Base-by-base conservation (phyloP, 2,329 filamentous ascomycete species). In the Phyllosticta ampelicida region DNA sequence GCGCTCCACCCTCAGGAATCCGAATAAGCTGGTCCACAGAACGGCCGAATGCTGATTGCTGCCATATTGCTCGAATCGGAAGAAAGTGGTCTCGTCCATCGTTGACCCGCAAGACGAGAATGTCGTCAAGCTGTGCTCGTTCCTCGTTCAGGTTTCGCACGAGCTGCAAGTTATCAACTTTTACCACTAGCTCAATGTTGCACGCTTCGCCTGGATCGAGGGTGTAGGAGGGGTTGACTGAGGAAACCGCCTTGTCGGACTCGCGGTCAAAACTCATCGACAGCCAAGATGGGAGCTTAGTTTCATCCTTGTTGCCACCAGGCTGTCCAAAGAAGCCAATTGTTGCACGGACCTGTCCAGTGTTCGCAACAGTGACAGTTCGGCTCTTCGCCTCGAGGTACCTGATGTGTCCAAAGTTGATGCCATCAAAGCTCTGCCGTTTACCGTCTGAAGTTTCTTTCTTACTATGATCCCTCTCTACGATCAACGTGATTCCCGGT, bases 31-130 rank as follows among this genome's bases (percentile, higher is more conserved):
- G 91, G 61, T 91, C 86, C n/a, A 99, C 80, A 0, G 88, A 91
- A 44, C 89, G 84, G 0, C 89, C 89, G 53, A 97, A 88, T 65
- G 85, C 88, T 0, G 89, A 90, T 9, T 87, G 87, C 3, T 86
- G 75, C 92, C 94, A 99, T 1, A 74, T 76, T 0, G 82, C 94
- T 21, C 82, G 84, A 0, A 96, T 78, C 0, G 90, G 86, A 48
- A 99, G 83, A 68, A 99, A 99, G 68, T 97, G 88, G 65, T 99
- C 94, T 53, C 90, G 82, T 0, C 95, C 95, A 55, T 86, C 83
- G 10, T 84, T 80, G 5, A 99, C 88, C 0, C 90, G 85, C 9
- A 99, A 78, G 1, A 99, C 86, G 8, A 99, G 77, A 2, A 99
- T 85, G 63, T 97, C 90, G 62, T 97, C 92, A 0, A 99, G 75